These are phyloP conservation scores for Dendrobium huoshanense DNA, from an alignment of 106 monocot genomes.

Conservation along the genomic window DNA sequence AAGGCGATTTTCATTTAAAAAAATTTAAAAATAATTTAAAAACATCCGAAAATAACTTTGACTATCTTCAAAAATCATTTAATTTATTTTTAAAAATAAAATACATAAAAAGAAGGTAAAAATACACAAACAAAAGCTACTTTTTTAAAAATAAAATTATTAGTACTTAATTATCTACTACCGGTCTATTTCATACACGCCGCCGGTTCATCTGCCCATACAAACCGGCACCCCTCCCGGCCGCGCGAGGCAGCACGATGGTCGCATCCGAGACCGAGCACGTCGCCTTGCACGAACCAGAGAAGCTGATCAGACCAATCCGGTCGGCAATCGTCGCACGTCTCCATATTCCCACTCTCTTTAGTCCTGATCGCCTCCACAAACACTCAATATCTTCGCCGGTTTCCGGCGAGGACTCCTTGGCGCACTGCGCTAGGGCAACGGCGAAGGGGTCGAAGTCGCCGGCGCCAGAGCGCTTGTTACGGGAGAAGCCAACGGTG, in stretches of 20 bases:
- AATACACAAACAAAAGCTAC: too few species aligned
- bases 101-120: too few species aligned
- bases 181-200: neutral
- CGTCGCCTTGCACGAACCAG: neutral
- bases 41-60: too few species aligned
- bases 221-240: neutral
- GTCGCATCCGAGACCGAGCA: slow-evolving; percentile 2
- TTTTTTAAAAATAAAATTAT: too few species aligned
- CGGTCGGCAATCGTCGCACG: neutral
- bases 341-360: neutral
- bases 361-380: neutral
- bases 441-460: neutral
- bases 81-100: too few species aligned
- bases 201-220: neutral
- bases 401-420: neutral
- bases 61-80: too few species aligned
- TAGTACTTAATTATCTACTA: too few species aligned
- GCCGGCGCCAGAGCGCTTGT: neutral
- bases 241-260: neutral
- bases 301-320: neutral
- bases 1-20: too few species aligned
- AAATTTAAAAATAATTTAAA: too few species aligned
- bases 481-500: neutral
- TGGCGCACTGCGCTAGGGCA: slow-evolving; percentile 4
- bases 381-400: neutral